phyloP scores from a whole-genome alignment of 192 early-diverging fungal species.

The Entrophospora sp. region DNA sequence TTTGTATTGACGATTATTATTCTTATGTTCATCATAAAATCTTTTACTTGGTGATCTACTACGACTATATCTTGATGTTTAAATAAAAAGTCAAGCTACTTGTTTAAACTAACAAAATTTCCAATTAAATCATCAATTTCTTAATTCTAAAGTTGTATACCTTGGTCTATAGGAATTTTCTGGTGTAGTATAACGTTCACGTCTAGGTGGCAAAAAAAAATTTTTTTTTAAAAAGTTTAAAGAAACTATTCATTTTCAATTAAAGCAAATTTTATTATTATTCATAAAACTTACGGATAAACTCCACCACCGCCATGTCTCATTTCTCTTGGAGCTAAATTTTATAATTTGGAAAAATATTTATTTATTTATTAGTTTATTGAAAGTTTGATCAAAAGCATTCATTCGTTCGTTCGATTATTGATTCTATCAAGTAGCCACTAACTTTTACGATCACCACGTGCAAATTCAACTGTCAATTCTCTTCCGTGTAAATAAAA shows the following conservation, averaged over 20 bases:
- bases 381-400: neutral
- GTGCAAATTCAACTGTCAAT: slow-evolving; percentile 14
- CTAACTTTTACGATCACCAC: slow-evolving; percentile 11
- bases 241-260: neutral
- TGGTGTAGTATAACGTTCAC: neutral
- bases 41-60: too few relatives aligned
- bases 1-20: too few relatives aligned
- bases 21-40: too few relatives aligned
- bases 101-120: too few relatives aligned
- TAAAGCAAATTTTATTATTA: neutral
- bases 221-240: neutral
- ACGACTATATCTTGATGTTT: too few relatives aligned
- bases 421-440: neutral
- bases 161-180: slow-evolving; percentile 13
- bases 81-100: too few relatives aligned
- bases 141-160: too few relatives aligned
- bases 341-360: neutral
- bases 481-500: slow-evolving; percentile 10
- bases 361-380: neutral
- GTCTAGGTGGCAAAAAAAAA: neutral
- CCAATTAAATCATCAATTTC: too few relatives aligned
- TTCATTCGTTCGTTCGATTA: neutral
- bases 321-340: slow-evolving; percentile 14
- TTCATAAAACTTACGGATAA: neutral
- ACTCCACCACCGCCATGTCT: slow-evolving; percentile 10